Evolutionary conservation across 352 stramenopile genomes (phyloP), one percentile per base, ranked within the genome.

Genomic region (Globisporangium splendens): DNA sequence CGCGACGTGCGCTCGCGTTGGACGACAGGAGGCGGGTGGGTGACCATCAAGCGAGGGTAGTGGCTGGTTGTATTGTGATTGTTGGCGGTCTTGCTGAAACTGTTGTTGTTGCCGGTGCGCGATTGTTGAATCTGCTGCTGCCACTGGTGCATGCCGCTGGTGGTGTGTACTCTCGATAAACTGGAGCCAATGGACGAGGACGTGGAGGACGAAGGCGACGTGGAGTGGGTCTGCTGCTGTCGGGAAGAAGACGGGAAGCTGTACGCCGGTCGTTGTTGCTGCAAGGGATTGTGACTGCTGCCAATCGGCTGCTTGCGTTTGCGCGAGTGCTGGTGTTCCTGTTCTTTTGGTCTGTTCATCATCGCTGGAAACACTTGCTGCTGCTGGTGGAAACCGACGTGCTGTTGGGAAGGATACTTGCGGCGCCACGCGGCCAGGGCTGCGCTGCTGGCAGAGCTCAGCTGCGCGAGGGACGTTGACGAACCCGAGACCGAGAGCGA

Each of bases 1-100:
- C 73, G 61, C 21, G 73, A 79, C 54, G 70, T 79, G 22, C 73
- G 67, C 56, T 77, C 65, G n/a, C 72, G 66, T 52, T 69, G 63
- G 14, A 43, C 38, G 14, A 43, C 38, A 14, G 50, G 50, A 3
- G 10, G 12, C 8, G 46, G 46, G 22, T 50, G 24, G 24, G 24
- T 5, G 24, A 31, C 24, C 2, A 5, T 5, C 24, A 31, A 5
- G 24, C 24, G 24, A 31, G 24, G 24, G 24, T 31, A 5, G 2
- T 31, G 24, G 5, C 24, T 31, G 3, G 17, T 18, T 46, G 47
- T 12, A 22, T 24, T n/a, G 31, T 28, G 21, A 47, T 12, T 50
- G 47, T 6, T 31, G 24, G 24, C 5, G 24, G 38, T 43, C 2
- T 43, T 17, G 38, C 2, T 31, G 24, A 31, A 31, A 31, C 24